Percentiles rank a stretch among this genome's conserved stretches.
Conservation (phyloP, 1,139 yeast genomes). For the Blastobotrys raffinosifermentans region DNA sequence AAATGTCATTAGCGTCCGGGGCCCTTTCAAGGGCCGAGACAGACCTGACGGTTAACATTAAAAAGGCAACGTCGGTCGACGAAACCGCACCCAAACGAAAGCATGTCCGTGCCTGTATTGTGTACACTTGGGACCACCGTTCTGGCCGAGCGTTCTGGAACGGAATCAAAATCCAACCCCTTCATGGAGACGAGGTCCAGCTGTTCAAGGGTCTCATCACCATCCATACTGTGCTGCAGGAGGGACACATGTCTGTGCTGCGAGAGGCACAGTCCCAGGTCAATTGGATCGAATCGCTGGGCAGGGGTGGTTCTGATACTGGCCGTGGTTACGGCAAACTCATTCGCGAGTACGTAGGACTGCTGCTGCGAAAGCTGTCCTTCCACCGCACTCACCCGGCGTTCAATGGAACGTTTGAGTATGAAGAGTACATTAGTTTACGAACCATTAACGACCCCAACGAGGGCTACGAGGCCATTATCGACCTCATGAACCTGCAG, state of each 20-base stretch:
- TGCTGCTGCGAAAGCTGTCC: conserved; percentile 63
- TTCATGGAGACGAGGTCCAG: conserved; percentile 76
- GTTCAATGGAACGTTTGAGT: conserved; percentile 92
- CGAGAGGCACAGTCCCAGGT: conserved; percentile 75
- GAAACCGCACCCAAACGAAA: conserved; percentile 94
- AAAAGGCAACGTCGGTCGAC: conserved; percentile 80
- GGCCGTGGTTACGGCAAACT: conserved; percentile 60
- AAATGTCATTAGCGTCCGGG: conserved; percentile 15
- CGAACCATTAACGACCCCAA: conserved; percentile 89
- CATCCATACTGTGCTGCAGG: conserved; percentile 90
- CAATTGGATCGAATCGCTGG: conserved; percentile 49
- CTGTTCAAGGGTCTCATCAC: conserved; percentile 83
- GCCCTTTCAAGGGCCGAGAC: conserved; percentile 32
- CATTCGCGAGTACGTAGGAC: conserved; percentile 70
- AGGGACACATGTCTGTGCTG: conserved; percentile 85
- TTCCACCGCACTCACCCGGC: conserved; percentile 85
- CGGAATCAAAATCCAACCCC: conserved; percentile 71
- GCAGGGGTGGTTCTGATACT: conserved; percentile 26
- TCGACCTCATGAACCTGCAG: conserved; percentile 82
- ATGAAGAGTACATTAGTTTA: conserved; percentile 87
- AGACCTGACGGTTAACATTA: conserved; percentile 53
- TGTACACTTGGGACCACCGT: conserved; percentile 94
- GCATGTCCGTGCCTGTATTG: conserved; percentile 87
- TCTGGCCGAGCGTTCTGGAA: conserved; percentile 85
- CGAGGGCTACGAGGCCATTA: conserved; percentile 86